Evolutionary conservation across 805 yeast genomes (phyloP).

Genomic region (Yamadazyma nakazawae): DNA sequence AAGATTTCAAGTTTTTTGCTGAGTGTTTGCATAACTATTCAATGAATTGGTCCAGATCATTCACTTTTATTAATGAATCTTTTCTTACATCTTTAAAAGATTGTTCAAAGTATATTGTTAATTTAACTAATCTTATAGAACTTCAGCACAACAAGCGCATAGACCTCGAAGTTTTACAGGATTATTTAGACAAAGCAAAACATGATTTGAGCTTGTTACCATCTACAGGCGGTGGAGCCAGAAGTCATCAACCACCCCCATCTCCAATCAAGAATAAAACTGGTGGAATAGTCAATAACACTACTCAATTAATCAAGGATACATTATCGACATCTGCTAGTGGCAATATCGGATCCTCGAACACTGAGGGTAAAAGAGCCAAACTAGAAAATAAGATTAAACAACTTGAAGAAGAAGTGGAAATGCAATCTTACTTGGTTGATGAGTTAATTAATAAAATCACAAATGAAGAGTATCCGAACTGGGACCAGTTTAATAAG

Average conservation of each 20-base stretch:
- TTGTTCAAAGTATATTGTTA: slow-evolving; percentile 65
- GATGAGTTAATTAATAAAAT: slow-evolving; percentile 45
- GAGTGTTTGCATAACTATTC: slow-evolving; percentile 34
- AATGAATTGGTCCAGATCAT: slow-evolving; percentile 40
- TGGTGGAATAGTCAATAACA: slow-evolving; percentile 38
- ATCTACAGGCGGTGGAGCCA: slow-evolving; percentile 11
- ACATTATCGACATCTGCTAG: slow-evolving; percentile 49
- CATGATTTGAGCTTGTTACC: slow-evolving; percentile 50
- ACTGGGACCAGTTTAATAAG: slow-evolving; percentile 79
- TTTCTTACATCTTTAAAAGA: slow-evolving; percentile 82
- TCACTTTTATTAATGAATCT: slow-evolving; percentile 64
- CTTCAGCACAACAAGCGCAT: slow-evolving; percentile 87
- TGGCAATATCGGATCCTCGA: slow-evolving; percentile 37
- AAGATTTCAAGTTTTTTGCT: slow-evolving; percentile 36
- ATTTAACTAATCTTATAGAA: slow-evolving; percentile 58
- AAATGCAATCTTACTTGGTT: slow-evolving; percentile 42
- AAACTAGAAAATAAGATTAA: slow-evolving; percentile 41
- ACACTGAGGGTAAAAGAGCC: slow-evolving; percentile 42
- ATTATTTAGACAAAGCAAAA: slow-evolving; percentile 69
- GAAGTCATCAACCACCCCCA: slow-evolving; percentile 24
- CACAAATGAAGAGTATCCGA: slow-evolving; percentile 48
- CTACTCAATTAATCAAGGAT: slow-evolving; percentile 47
- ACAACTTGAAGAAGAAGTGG: slow-evolving; percentile 45
- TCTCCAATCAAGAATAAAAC: slow-evolving; percentile 25
- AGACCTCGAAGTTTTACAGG: slow-evolving; percentile 83